phyloP scores from a whole-genome alignment of 345 rosid genomes.

The Salix udensis region DNA sequence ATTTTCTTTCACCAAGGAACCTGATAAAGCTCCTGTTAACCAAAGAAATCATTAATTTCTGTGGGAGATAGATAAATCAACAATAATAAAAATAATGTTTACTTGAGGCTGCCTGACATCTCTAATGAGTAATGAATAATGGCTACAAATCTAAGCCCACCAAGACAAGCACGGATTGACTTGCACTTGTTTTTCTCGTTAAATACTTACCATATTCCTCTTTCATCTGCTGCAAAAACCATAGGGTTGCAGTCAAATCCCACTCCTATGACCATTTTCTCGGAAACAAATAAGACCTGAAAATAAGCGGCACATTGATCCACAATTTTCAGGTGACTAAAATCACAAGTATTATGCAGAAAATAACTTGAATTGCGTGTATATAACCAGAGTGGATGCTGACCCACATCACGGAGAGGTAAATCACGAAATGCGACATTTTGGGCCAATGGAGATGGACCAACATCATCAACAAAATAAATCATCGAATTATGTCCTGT shows the following conservation, averaged over 20 bases:
- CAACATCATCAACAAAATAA: conserved; percentile 95
- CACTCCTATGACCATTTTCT: conserved; percentile 87
- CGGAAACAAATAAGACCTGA: conserved; percentile 88
- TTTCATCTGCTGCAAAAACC: conserved; percentile 95
- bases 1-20: conserved; percentile 79
- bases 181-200: background rate
- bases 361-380: conserved; percentile 26
- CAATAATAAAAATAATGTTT: background rate
- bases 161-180: background rate
- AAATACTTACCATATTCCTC: conserved; percentile 76
- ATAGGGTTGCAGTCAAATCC: conserved; percentile 93
- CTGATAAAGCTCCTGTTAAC: conserved; percentile 68
- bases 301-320: conserved; percentile 9
- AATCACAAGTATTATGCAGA: conserved; percentile 22
- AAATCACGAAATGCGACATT: conserved; percentile 80
- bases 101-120: background rate
- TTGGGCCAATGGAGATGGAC: conserved; percentile 95
- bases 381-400: conserved; percentile 68
- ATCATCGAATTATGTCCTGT: conserved; percentile 96
- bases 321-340: conserved; percentile 9
- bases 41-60: conserved; percentile 3
- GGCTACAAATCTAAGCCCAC: background rate
- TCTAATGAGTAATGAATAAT: background rate
- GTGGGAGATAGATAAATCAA: conserved; percentile 6
- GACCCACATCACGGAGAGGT: conserved; percentile 99